phyloP scores from a whole-genome alignment of 805 yeast genomes.

The Kurtzmaniella fragi region DNA sequence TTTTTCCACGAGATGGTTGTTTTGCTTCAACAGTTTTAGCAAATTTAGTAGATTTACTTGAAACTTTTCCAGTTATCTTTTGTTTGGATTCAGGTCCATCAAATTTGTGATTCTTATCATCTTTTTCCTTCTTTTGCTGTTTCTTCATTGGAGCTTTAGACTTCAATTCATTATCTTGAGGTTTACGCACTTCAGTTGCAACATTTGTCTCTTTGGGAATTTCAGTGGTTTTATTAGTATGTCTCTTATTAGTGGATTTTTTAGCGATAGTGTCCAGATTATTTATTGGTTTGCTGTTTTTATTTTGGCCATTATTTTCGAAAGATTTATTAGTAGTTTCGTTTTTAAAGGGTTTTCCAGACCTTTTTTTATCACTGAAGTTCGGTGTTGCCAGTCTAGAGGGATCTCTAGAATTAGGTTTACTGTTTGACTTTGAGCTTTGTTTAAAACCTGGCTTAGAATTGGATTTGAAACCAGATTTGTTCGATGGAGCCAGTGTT shows the following conservation, averaged over 20 bases:
- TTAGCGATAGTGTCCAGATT: too few relatives aligned
- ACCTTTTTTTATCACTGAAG: background rate
- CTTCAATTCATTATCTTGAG: too few relatives aligned
- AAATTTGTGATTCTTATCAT: background rate
- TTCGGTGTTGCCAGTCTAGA: constrained; percentile 1
- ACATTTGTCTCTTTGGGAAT: too few relatives aligned
- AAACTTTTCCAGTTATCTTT: background rate
- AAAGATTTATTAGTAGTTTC: background rate
- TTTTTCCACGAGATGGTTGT: too few relatives aligned
- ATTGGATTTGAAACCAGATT: constrained; percentile 1
- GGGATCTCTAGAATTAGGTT: background rate
- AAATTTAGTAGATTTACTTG: too few relatives aligned
- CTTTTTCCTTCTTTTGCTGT: background rate
- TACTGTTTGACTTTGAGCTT: background rate
- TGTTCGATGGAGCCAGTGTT: constrained; percentile 3
- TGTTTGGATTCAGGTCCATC: background rate
- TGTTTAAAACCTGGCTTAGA: constrained; percentile 1
- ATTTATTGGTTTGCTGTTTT: too few relatives aligned
- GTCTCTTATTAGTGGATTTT: too few relatives aligned
- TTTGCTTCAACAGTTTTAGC: too few relatives aligned
- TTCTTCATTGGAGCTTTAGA: background rate
- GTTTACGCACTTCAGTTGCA: too few relatives aligned
- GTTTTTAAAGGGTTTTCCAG: background rate
- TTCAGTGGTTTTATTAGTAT: too few relatives aligned
- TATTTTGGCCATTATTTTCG: too few relatives aligned